A percentile compares a stretch with the other conserved stretches of the same genome.
phyloP scores from a whole-genome alignment of 2,329 filamentous ascomycete genomes.

The Sarocladium brachiariae region DNA sequence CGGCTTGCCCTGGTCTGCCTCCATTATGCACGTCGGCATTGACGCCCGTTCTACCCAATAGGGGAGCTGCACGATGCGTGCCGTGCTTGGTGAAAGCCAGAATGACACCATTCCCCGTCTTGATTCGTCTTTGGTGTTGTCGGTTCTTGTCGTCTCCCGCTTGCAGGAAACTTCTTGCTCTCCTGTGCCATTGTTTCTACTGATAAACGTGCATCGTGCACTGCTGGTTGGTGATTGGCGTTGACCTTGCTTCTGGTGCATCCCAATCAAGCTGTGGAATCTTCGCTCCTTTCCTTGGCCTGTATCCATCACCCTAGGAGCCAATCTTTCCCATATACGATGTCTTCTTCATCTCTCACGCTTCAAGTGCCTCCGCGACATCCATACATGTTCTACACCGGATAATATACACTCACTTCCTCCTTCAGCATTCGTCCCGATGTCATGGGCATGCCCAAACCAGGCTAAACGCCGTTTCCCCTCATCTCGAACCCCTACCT shows the following conservation, averaged over 20 bases:
- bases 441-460: background rate
- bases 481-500: background rate
- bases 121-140: background rate
- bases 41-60: constrained; percentile 5
- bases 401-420: background rate
- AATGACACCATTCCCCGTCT: background rate
- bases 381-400: background rate
- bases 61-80: background rate
- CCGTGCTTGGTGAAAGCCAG: background rate
- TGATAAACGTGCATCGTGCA: background rate
- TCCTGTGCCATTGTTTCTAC: background rate
- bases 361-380: background rate
- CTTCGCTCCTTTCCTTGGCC: background rate
- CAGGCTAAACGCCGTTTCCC: background rate
- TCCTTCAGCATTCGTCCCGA: background rate
- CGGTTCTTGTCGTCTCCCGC: background rate
- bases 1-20: background rate
- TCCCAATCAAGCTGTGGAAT: background rate
- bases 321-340: background rate
- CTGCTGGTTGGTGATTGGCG: background rate
- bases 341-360: background rate
- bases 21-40: constrained; percentile 7
- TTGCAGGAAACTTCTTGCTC: background rate
- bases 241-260: too few relatives aligned
- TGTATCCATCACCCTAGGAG: background rate